Conservation (phyloP, 2,329 filamentous ascomycete genomes). For the Claviceps sp. region DNA sequence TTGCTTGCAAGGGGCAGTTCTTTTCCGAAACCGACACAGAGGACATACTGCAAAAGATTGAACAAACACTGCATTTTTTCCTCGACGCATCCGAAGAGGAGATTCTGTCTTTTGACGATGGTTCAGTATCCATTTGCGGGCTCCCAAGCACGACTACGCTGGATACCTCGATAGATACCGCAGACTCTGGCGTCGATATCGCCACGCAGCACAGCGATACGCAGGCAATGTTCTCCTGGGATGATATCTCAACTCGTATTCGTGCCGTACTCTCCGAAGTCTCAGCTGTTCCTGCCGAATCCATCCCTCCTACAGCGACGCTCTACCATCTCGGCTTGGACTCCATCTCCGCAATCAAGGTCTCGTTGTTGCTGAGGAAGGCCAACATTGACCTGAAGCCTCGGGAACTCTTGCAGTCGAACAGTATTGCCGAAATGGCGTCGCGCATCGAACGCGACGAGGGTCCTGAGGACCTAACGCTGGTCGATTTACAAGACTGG, state of each 20-base stretch:
- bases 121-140: slow-evolving; percentile 50
- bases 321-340: slow-evolving; percentile 81
- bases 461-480: neutral
- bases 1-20: slow-evolving; percentile 50
- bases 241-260: slow-evolving; percentile 23
- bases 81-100: slow-evolving; percentile 32
- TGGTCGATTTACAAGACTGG: slow-evolving; percentile 8
- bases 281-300: slow-evolving; percentile 42
- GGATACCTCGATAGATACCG: neutral
- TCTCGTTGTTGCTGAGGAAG: slow-evolving; percentile 56
- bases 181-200: neutral
- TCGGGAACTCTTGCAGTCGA: slow-evolving; percentile 54
- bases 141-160: slow-evolving; percentile 23
- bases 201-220: neutral
- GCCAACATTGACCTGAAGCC: slow-evolving; percentile 49
- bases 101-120: slow-evolving; percentile 38
- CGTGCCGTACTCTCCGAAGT: slow-evolving; percentile 39
- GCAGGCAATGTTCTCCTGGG: slow-evolving; percentile 17
- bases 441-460: slow-evolving; percentile 5
- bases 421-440: slow-evolving; percentile 53
- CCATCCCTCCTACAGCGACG: slow-evolving; percentile 47
- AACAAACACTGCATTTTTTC: slow-evolving; percentile 44
- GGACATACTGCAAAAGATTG: slow-evolving; percentile 43
- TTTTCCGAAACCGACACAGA: slow-evolving; percentile 32
- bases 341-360: slow-evolving; percentile 83